Conservation (phyloP, 768 basidiomycete species). For the Rhizopogon rudus region DNA sequence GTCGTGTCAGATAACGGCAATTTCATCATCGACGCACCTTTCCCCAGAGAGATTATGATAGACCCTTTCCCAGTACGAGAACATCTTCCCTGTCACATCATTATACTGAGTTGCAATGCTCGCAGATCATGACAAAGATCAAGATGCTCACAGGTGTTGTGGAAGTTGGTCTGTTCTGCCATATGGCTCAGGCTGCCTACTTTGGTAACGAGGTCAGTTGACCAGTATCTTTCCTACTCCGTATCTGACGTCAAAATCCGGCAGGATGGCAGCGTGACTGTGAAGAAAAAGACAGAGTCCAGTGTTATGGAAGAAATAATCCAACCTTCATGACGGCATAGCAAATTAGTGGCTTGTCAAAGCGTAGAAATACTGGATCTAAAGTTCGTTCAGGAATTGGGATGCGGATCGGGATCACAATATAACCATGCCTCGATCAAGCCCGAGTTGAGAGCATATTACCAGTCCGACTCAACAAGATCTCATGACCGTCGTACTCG, state of each 20-base stretch:
- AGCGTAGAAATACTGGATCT: too few relatives aligned
- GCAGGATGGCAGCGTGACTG: constrained; percentile 68
- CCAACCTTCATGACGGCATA: not conserved
- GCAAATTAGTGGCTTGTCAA: not conserved
- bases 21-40: constrained; percentile 96
- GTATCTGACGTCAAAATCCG: not conserved
- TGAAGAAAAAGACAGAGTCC: constrained; percentile 35
- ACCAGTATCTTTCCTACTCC: not conserved
- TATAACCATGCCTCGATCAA: not conserved
- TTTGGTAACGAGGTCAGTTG: constrained; percentile 76
- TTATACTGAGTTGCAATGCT: not conserved
- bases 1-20: constrained; percentile 97
- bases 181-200: constrained; percentile 93
- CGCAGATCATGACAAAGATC: constrained; percentile 69
- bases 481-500: too few relatives aligned
- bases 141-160: constrained; percentile 97
- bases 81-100: not conserved
- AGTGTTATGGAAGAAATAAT: constrained; percentile 18
- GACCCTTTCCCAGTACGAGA: constrained; percentile 55
- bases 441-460: too few relatives aligned
- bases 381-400: not conserved
- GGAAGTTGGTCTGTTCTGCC: constrained; percentile 97
- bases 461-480: too few relatives aligned
- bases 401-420: not conserved
- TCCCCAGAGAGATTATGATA: constrained; percentile 60